These are phyloP conservation scores for Umbilicus rupestris DNA, from an alignment of 164 flowering plant species.

Conservation along the genomic window DNA sequence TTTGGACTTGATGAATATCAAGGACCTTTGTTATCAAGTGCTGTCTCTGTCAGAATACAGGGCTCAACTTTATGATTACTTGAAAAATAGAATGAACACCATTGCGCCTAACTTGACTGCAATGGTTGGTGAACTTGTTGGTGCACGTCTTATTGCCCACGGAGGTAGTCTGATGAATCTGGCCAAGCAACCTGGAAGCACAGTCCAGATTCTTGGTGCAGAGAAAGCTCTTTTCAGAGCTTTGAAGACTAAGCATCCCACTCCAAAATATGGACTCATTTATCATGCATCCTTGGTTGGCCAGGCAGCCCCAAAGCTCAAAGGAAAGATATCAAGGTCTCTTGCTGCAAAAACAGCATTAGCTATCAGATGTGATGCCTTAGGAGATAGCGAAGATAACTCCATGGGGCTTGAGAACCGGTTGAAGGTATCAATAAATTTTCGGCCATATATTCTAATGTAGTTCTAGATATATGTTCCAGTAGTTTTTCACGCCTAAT, in stretches of 20 bases:
- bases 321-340: conserved; percentile 39
- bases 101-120: neutral
- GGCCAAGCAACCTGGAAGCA: neutral
- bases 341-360: conserved; percentile 86
- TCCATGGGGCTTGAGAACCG: conserved; percentile 39
- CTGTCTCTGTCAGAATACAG: too few relatives aligned
- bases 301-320: neutral
- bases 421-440: conserved; percentile 11
- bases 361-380: conserved; percentile 87
- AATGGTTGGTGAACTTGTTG: neutral
- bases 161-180: too few relatives aligned
- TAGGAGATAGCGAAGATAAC: conserved; percentile 70
- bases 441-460: too few relatives aligned
- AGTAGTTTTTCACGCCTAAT: neutral
- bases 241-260: neutral
- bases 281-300: neutral
- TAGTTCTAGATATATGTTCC: too few relatives aligned
- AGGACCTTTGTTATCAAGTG: too few relatives aligned
- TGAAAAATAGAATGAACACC: neutral
- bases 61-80: too few relatives aligned
- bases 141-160: too few relatives aligned
- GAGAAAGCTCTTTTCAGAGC: neutral
- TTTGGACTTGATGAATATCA: too few relatives aligned
- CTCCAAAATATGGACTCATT: neutral
- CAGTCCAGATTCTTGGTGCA: neutral